These are phyloP conservation scores for Thelonectria blattea DNA, from an alignment of 2,329 filamentous ascomycete species.

Conservation along the genomic window DNA sequence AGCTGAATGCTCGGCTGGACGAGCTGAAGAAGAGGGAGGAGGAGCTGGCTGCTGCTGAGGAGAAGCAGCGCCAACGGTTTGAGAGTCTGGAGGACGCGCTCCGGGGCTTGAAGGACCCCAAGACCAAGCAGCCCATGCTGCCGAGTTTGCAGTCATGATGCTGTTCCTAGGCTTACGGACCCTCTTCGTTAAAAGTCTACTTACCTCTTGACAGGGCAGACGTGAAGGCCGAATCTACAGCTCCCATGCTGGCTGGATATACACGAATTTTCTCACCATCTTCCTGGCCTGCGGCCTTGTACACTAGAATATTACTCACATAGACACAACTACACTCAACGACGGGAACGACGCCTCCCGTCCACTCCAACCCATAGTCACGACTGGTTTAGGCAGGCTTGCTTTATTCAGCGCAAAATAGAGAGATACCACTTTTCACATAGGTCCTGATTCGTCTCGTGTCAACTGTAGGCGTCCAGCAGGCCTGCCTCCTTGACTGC, in stretches of 20 bases:
- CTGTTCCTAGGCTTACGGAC: not conserved
- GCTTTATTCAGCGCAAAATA: slow-evolving; percentile 11
- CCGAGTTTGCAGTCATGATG: slow-evolving; percentile 42
- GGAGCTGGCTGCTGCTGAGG: slow-evolving; percentile 54
- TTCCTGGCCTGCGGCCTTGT: slow-evolving; percentile 19
- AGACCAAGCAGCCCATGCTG: slow-evolving; percentile 61
- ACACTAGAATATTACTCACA: slow-evolving; percentile 25
- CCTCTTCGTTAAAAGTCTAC: not conserved
- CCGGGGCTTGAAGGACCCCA: slow-evolving; percentile 58
- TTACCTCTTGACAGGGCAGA: not conserved
- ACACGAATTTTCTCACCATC: slow-evolving; percentile 3
- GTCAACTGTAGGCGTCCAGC: no score
- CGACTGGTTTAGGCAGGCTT: slow-evolving; percentile 4
- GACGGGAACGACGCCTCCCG: slow-evolving; percentile 1
- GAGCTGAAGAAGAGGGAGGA: slow-evolving; percentile 57
- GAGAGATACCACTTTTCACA: slow-evolving; percentile 18
- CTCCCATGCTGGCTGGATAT: slow-evolving; percentile 2
- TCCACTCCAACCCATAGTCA: not conserved
- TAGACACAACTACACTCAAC: slow-evolving; percentile 28
- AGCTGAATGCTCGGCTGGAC: slow-evolving; percentile 55
- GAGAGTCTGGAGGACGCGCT: slow-evolving; percentile 61
- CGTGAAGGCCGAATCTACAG: not conserved
- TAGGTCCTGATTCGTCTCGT: not conserved
- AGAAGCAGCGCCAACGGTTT: slow-evolving; percentile 55
- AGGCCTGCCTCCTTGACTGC: no score